Evolutionary conservation across 768 basidiomycete genomes (phyloP).

Genomic region (Suillus subluteus): DNA sequence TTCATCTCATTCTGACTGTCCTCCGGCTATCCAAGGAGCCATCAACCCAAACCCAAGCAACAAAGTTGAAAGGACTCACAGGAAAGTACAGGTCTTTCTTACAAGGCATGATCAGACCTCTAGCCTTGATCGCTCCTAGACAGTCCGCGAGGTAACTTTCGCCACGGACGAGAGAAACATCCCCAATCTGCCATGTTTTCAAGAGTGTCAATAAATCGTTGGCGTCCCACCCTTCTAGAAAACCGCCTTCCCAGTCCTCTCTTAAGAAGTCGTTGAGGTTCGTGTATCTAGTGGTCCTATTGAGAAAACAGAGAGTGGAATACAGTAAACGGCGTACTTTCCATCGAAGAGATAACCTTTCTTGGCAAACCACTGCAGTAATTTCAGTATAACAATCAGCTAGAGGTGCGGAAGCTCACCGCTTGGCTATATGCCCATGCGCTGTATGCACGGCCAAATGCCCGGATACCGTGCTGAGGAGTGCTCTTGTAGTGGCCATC

Average conservation of each 20-base stretch:
- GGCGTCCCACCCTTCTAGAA: slow-evolving; percentile 53
- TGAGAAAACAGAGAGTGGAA: slow-evolving; percentile 5
- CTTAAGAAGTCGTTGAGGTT: slow-evolving; percentile 52
- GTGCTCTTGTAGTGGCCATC: slow-evolving; percentile 52
- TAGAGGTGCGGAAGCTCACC: slow-evolving; percentile 31
- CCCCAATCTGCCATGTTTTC: slow-evolving; percentile 52
- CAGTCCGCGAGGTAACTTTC: slow-evolving; percentile 44
- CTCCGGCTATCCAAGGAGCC: slow-evolving; percentile 47
- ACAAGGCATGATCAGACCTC: slow-evolving; percentile 59
- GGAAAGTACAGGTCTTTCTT: slow-evolving; percentile 65
- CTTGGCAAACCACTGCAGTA: slow-evolving; percentile 55
- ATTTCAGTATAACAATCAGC: not conserved
- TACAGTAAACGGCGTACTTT: slow-evolving; percentile 30
- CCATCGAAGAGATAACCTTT: slow-evolving; percentile 47
- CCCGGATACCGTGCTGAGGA: slow-evolving; percentile 54
- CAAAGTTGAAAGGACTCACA: slow-evolving; percentile 29
- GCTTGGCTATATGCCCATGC: slow-evolving; percentile 65
- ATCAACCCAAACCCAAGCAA: not conserved
- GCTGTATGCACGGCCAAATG: slow-evolving; percentile 58
- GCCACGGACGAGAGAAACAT: slow-evolving; percentile 48
- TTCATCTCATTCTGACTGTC: slow-evolving; percentile 53
- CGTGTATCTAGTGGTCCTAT: slow-evolving; percentile 39
- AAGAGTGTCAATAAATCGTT: slow-evolving; percentile 55
- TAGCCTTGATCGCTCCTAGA: slow-evolving; percentile 49
- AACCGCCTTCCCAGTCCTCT: slow-evolving; percentile 53